Base-by-base conservation (phyloP, 2,329 filamentous ascomycete genomes). In the Cryphonectria carpinicola region DNA sequence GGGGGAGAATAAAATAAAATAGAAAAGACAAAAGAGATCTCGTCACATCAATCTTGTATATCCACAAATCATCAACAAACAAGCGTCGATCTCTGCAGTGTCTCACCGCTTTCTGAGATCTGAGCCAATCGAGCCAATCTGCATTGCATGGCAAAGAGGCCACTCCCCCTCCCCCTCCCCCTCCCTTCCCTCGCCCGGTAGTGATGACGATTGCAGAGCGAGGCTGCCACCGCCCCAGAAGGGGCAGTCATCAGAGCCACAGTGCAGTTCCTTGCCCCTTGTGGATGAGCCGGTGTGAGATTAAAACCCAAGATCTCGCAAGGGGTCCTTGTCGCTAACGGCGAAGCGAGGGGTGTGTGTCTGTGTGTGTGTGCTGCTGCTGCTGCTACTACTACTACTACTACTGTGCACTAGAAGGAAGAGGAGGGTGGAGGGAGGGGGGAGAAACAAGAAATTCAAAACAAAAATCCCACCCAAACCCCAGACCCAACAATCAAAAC, bases 211-310 rank as follows among this genome's bases (percentile, higher is more conserved):
- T 49, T 14, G 19, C 19, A 49, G 54, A 14, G n/a, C 35, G 58
- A 61, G 17, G 58, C 32, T 61, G 58, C 39, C 58, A 61, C 58
- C 58, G 32, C 58, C 58, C 35, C 58, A 22, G 56, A 60, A 37
- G 35, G 19, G 56, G 58, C 7, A 39, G 58, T n/a, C 32, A 35
- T n/a, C 19, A 39, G 17, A 39, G 58, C 58, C 58, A 35, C 58
- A 61, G 32, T 35, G 58, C 35, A 61, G 58, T 61, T 61, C 58
- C 3, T 61, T 61, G 58, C 58, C 58, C 32, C 32, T 58, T 61
- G 32, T 22, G 58, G 58, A 39, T 7, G 58, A 39, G 58, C 58
- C 58, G 58, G 58, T 39, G 35, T 61, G 56, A 56, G 52, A 56
- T 56, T 28, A 17, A 25, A 28, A 28, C 28, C 28, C 54, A 58